phyloP scores from a whole-genome alignment of 352 stramenopile species.

The Pythium biforme region DNA sequence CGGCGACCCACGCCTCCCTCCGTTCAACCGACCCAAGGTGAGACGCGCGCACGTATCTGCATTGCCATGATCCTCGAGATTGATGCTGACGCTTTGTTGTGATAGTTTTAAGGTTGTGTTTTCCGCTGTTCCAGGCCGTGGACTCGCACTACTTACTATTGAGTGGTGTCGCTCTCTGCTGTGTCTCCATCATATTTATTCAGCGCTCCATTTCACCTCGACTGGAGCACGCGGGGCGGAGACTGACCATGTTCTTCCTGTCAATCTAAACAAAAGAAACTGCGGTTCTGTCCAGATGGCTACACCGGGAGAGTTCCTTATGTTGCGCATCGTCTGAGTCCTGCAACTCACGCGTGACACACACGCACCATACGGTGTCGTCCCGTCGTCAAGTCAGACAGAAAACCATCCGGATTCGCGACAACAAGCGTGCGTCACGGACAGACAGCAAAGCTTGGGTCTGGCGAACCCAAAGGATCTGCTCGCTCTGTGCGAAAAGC shows the following conservation, averaged over 20 bases:
- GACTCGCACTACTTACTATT: neutral
- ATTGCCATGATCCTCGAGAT: too few species aligned
- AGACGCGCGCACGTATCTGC: neutral
- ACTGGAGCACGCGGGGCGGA: neutral
- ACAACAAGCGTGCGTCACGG: constrained; percentile 4
- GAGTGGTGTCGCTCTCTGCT: neutral
- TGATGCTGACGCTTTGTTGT: neutral
- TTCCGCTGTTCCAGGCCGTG: neutral
- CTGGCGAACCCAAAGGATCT: constrained; percentile 2
- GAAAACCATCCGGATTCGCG: constrained; percentile 7
- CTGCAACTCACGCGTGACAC: constrained; percentile 11
- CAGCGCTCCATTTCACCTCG: neutral
- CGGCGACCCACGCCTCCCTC: constrained; percentile 1
- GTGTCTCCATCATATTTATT: constrained; percentile 3
- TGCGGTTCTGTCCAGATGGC: constrained; percentile 1
- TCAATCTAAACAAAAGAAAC: neutral
- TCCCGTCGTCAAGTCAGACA: constrained; percentile 15
- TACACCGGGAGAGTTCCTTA: constrained; percentile 1
- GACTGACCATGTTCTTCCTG: too few species aligned
- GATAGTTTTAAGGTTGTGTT: neutral
- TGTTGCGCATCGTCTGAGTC: constrained; percentile 2
- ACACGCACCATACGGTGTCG: constrained; percentile 15
- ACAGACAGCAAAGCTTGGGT: neutral
- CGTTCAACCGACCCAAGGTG: constrained; percentile 19
- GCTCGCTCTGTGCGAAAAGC: neutral